Percentiles rank a stretch among this genome's conserved stretches.
Conservation (phyloP, 1,139 yeast genomes). For the Blastobotrys proliferans region DNA sequence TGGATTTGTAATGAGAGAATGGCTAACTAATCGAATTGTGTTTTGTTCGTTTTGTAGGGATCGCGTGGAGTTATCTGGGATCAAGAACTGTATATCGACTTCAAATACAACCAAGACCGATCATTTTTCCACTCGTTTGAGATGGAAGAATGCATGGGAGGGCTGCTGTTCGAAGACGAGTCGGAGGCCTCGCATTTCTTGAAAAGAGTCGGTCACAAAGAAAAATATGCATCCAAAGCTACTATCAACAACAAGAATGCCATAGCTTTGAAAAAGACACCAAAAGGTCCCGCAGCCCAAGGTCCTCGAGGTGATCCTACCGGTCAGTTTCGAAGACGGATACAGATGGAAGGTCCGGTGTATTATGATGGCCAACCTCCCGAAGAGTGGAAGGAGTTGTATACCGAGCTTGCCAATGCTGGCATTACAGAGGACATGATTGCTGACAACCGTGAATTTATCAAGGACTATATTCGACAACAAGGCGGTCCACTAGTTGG, state of each 20-base stretch:
- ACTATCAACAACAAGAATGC: slow-evolving; percentile 86
- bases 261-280: slow-evolving; percentile 57
- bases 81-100: slow-evolving; percentile 85
- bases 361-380: slow-evolving; percentile 82
- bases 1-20: slow-evolving; percentile 1
- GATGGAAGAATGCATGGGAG: slow-evolving; percentile 85
- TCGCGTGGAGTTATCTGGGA: slow-evolving; percentile 92
- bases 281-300: slow-evolving; percentile 37
- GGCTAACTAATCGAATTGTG: not conserved
- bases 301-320: slow-evolving; percentile 71
- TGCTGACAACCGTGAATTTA: slow-evolving; percentile 78
- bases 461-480: slow-evolving; percentile 67
- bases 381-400: slow-evolving; percentile 77
- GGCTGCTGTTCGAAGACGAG: slow-evolving; percentile 83
- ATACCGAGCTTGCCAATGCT: slow-evolving; percentile 66
- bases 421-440: slow-evolving; percentile 89
- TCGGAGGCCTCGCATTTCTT: slow-evolving; percentile 81
- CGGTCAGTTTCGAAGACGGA: slow-evolving; percentile 45
- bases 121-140: slow-evolving; percentile 94
- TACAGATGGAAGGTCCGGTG: slow-evolving; percentile 50
- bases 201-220: slow-evolving; percentile 69
- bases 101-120: slow-evolving; percentile 87
- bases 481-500: slow-evolving; percentile 87
- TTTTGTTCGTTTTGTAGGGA: slow-evolving; percentile 40
- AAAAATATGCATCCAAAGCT: slow-evolving; percentile 80